Conservation (phyloP, 257 asterid species). For the Solanum raphanifolium region DNA sequence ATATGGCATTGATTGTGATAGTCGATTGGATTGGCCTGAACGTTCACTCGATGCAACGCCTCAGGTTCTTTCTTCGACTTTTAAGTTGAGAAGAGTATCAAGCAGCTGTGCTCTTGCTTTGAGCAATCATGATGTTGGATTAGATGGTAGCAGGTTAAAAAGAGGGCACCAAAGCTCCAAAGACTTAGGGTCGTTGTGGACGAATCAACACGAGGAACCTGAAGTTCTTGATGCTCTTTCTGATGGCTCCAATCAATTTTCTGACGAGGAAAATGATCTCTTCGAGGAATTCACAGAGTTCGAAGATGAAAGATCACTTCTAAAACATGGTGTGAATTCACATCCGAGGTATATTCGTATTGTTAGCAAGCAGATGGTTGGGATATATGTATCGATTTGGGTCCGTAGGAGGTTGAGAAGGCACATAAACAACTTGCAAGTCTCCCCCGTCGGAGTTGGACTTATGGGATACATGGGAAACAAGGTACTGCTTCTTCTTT, state of each 20-base stretch:
- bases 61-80: slow-evolving; percentile 35
- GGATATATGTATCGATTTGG: slow-evolving; percentile 17
- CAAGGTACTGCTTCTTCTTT: slow-evolving; percentile 48
- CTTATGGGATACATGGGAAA: slow-evolving; percentile 96
- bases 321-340: slow-evolving; percentile 60
- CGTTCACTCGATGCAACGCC: slow-evolving; percentile 57
- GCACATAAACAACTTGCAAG: slow-evolving; percentile 27
- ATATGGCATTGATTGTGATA: slow-evolving; percentile 9
- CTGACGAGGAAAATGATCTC: slow-evolving; percentile 29
- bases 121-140: slow-evolving; percentile 4
- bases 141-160: slow-evolving; percentile 27
- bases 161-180: slow-evolving; percentile 54
- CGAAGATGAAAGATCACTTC: slow-evolving; percentile 47
- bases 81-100: slow-evolving; percentile 49
- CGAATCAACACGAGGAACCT: slow-evolving; percentile 33
- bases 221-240: slow-evolving; percentile 32
- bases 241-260: slow-evolving; percentile 36
- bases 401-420: slow-evolving; percentile 16
- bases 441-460: slow-evolving; percentile 93
- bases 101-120: slow-evolving; percentile 43
- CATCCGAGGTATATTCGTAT: slow-evolving; percentile 17
- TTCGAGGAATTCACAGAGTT: slow-evolving; percentile 38
- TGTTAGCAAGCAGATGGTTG: slow-evolving; percentile 22
- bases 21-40: slow-evolving; percentile 39
- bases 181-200: slow-evolving; percentile 35